phyloP scores from a whole-genome alignment of 1,139 yeast genomes.

The Magnusiomyces suaveolens region DNA sequence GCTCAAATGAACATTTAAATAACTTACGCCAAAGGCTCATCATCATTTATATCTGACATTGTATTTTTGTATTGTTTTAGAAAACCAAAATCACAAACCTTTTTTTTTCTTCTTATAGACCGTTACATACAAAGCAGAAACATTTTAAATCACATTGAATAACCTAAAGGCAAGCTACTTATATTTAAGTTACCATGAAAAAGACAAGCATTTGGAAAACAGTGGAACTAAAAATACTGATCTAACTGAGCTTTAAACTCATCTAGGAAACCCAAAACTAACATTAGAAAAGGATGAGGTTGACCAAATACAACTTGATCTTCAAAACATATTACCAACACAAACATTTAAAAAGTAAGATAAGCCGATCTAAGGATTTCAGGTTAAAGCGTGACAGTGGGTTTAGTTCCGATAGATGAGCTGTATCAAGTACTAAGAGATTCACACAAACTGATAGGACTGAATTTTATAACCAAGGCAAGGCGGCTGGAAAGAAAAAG shows the following conservation, averaged over 20 bases:
- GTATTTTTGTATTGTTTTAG: too few species aligned
- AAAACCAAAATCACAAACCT: too few species aligned
- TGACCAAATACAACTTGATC: conserved; percentile 25
- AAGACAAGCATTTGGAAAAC: too few species aligned
- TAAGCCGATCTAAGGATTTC: conserved; percentile 25
- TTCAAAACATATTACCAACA: conserved; percentile 31
- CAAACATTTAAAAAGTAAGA: conserved; percentile 27
- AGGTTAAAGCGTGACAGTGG: conserved; percentile 26
- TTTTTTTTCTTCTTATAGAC: too few species aligned
- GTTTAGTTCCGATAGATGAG: conserved; percentile 27
- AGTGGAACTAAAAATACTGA: too few species aligned
- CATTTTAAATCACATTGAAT: too few species aligned
- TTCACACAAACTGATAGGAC: conserved; percentile 26
- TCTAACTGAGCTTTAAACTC: too few species aligned
- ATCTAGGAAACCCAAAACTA: conserved; percentile 25
- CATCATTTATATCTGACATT: too few species aligned
- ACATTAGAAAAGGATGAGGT: conserved; percentile 22
- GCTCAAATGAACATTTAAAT: neutral
- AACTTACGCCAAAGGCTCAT: conserved; percentile 3
- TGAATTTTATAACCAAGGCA: conserved; percentile 22
- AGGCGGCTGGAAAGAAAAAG: conserved; percentile 22
- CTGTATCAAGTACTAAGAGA: conserved; percentile 27
- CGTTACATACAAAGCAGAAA: too few species aligned
- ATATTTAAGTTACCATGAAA: too few species aligned
- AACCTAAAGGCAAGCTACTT: too few species aligned